Conservation (phyloP, 2,329 filamentous ascomycete genomes). For the Penicillium sp. region DNA sequence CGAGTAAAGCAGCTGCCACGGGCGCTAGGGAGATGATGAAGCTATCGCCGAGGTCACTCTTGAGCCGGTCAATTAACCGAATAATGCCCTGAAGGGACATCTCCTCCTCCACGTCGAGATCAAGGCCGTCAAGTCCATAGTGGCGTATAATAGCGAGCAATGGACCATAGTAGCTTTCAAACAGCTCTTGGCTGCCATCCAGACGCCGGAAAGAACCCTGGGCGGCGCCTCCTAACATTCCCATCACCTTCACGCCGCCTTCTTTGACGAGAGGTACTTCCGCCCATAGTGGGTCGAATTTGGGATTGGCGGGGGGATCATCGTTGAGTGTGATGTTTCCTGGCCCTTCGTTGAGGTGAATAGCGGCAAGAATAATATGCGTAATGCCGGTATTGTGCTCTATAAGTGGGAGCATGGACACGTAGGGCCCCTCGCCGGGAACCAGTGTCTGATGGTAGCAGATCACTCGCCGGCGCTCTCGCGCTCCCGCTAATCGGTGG, state of each 20-base stretch:
- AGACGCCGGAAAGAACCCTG: slow-evolving; percentile 68
- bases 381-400: slow-evolving; percentile 65
- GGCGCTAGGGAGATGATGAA: slow-evolving; percentile 83
- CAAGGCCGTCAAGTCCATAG: slow-evolving; percentile 67
- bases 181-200: slow-evolving; percentile 59
- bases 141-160: slow-evolving; percentile 65
- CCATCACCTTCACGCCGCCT: slow-evolving; percentile 75
- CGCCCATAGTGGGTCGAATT: slow-evolving; percentile 73
- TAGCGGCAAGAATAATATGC: slow-evolving; percentile 82
- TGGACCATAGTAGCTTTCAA: slow-evolving; percentile 73
- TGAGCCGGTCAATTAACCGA: slow-evolving; percentile 67
- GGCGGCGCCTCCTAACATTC: slow-evolving; percentile 85
- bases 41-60: slow-evolving; percentile 48
- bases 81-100: slow-evolving; percentile 69
- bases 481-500: slow-evolving; percentile 35
- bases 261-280: slow-evolving; percentile 73
- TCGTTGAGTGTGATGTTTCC: slow-evolving; percentile 77
- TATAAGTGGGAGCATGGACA: slow-evolving; percentile 64
- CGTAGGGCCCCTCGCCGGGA: slow-evolving; percentile 53
- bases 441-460: slow-evolving; percentile 68
- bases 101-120: slow-evolving; percentile 78
- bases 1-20: slow-evolving; percentile 72
- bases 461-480: slow-evolving; percentile 40
- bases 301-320: slow-evolving; percentile 65
- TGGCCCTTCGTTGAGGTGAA: slow-evolving; percentile 75